Base-by-base conservation (phyloP, 805 yeast species). In the Suhomyces prunicola region DNA sequence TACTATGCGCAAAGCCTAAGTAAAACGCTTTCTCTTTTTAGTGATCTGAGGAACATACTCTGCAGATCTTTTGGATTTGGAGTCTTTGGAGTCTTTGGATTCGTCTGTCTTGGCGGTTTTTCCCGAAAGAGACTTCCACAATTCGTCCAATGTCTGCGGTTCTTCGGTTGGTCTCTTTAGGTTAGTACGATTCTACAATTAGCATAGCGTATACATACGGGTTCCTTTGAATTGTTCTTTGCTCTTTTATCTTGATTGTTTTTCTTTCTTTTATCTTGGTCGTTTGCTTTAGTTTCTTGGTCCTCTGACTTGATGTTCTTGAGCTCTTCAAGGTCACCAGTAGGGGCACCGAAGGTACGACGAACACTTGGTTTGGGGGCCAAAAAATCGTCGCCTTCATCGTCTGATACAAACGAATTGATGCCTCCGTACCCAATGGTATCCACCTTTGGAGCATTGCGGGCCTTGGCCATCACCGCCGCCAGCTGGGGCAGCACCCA, bases 401-500 rank as follows among this genome's bases (percentile, higher is more conserved):
- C 60, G 44, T 56, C 64, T 46, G 53, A 64, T 17, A 57, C 64
- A 5, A 70, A 60, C 5, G 62, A 54, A 49, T 70, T 64, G 33
- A 78, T 70, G 29, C 74, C 70, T 5, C 76, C 75, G 56, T 73
- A 78, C 0, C 82, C 82, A 8, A 75, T 67, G 2, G 72, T 57
- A 24, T 62, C 66, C 6, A 76, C 67, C 46, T 58, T 57, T 6
- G 59, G 54, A 5, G 60, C 55, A 26, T 65, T 22, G 46, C 54
- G 23, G 19, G 69, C 65, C 49, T 66, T 68, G 22, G 66, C 60
- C 22, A 72, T 44, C 10, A 70, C 47, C 15, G 50, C 50, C 3
- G 61, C 55, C 13, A 74, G 64, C 39, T 67, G 54, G 2, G 82
- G 78, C 39, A 76, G 62, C 13, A 64, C 68, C 86, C 86, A 82